A percentile compares a stretch with the other conserved stretches of the same genome.
These are phyloP conservation scores for Xylaria hypoxylon DNA, from an alignment of 2,329 filamentous ascomycete species.

Conservation along the genomic window DNA sequence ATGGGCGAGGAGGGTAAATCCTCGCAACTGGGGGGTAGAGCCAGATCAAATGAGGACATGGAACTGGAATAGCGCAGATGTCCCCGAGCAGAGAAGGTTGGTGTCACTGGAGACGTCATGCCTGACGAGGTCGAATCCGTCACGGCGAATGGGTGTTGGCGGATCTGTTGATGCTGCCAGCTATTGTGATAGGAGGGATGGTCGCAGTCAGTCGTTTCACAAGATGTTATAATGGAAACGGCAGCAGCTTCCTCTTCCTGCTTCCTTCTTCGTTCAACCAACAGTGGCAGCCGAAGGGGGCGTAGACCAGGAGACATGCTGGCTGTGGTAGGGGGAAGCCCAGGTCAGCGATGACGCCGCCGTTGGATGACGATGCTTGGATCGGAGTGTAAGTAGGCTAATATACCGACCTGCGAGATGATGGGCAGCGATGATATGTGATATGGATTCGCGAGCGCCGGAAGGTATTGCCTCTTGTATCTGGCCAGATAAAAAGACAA, in stretches of 20 bases:
- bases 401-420: constrained; percentile 3
- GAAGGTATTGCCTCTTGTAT: constrained; percentile 1
- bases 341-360: constrained; percentile 38
- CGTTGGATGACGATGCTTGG: constrained; percentile 27
- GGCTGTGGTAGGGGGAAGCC: constrained; percentile 24
- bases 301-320: constrained; percentile 50
- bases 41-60: constrained; percentile 78
- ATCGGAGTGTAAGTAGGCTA: constrained; percentile 1
- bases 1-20: constrained; percentile 67
- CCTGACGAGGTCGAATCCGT: constrained; percentile 73
- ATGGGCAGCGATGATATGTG: background rate
- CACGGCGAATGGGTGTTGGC: constrained; percentile 51
- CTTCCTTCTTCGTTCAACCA: constrained; percentile 50
- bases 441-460: constrained; percentile 4
- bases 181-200: constrained; percentile 53
- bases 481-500: background rate
- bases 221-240: constrained; percentile 28
- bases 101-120: constrained; percentile 75
- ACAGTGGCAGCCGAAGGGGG: constrained; percentile 49
- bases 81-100: constrained; percentile 74
- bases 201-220: constrained; percentile 50
- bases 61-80: constrained; percentile 79
- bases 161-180: constrained; percentile 23
- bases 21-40: constrained; percentile 62
- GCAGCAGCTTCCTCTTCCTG: constrained; percentile 47